These are phyloP conservation scores for Xylaria sp. DNA, from an alignment of 2,329 filamentous ascomycete genomes.

Conservation along the genomic window DNA sequence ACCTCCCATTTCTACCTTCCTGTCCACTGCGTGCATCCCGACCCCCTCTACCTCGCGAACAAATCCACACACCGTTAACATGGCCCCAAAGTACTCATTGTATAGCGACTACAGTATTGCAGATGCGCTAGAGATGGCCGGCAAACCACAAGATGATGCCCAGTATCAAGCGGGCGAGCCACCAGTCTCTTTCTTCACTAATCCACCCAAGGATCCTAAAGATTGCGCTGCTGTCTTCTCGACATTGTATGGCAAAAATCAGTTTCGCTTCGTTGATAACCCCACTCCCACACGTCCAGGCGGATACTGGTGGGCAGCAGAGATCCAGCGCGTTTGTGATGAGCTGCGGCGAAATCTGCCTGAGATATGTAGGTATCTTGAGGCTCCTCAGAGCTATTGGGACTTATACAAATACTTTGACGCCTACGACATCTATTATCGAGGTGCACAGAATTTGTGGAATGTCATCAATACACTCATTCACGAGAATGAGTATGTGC, in stretches of 20 bases:
- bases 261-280: constrained; percentile 49
- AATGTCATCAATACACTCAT: constrained; percentile 56
- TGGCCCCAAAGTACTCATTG: constrained; percentile 36
- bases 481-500: constrained; percentile 54
- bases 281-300: constrained; percentile 44
- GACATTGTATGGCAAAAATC: constrained; percentile 48
- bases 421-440: constrained; percentile 58
- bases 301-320: constrained; percentile 54
- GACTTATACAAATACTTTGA: constrained; percentile 63
- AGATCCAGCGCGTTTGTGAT: constrained; percentile 48
- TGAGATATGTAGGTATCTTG: constrained; percentile 34
- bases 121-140: constrained; percentile 37
- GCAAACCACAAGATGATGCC: constrained; percentile 26
- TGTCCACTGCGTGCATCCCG: background rate
- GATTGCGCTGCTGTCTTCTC: constrained; percentile 54
- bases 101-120: constrained; percentile 34
- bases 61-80: constrained; percentile 1
- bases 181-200: constrained; percentile 38
- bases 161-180: constrained; percentile 40
- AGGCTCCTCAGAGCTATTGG: constrained; percentile 48
- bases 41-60: background rate
- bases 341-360: constrained; percentile 35
- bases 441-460: constrained; percentile 62
- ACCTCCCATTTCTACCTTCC: background rate
- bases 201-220: constrained; percentile 26